phyloP scores from a whole-genome alignment of 371 early-diverging fungal species.

The Mortierella polycephala region DNA sequence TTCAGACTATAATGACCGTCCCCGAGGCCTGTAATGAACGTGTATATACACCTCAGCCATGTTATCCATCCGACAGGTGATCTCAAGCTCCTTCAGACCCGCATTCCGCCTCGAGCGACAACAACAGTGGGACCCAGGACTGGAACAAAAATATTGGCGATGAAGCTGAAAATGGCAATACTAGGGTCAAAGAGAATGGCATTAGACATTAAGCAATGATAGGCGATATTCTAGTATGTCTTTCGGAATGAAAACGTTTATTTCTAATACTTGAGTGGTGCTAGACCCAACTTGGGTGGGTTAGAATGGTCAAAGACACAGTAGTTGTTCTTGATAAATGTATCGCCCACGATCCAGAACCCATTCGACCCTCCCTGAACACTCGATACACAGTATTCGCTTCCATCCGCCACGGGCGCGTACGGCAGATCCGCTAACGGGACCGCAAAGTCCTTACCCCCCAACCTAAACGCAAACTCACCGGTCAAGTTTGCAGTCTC shows the following conservation, averaged over 20 bases:
- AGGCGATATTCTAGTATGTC: neutral
- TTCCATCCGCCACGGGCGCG: conserved; percentile 3
- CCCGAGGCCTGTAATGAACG: neutral
- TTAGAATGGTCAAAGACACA: conserved; percentile 54
- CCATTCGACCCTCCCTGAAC: conserved; percentile 27
- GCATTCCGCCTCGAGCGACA: too few relatives aligned
- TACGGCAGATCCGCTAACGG: conserved; percentile 21
- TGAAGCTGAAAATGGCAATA: too few relatives aligned
- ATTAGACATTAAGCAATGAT: too few relatives aligned
- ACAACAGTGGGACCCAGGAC: too few relatives aligned
- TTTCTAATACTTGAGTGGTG: conserved; percentile 29
- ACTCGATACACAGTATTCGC: conserved; percentile 23
- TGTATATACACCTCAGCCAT: conserved; percentile 15
- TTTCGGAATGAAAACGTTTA: neutral
- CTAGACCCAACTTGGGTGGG: conserved; percentile 25
- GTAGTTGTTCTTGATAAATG: conserved; percentile 62
- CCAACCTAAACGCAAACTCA: conserved; percentile 18
- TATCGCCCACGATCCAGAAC: conserved; percentile 57
- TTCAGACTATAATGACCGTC: neutral
- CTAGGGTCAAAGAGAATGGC: too few relatives aligned
- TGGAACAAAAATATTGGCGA: too few relatives aligned
- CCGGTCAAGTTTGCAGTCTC: neutral
- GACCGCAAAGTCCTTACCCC: conserved; percentile 17
- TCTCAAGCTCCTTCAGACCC: conserved; percentile 12
- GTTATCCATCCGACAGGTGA: conserved; percentile 8